A percentile compares a stretch with the other conserved stretches of the same genome.
Evolutionary conservation across 2,329 filamentous ascomycete genomes (phyloP).

Genomic region (Juglanconis sp.): DNA sequence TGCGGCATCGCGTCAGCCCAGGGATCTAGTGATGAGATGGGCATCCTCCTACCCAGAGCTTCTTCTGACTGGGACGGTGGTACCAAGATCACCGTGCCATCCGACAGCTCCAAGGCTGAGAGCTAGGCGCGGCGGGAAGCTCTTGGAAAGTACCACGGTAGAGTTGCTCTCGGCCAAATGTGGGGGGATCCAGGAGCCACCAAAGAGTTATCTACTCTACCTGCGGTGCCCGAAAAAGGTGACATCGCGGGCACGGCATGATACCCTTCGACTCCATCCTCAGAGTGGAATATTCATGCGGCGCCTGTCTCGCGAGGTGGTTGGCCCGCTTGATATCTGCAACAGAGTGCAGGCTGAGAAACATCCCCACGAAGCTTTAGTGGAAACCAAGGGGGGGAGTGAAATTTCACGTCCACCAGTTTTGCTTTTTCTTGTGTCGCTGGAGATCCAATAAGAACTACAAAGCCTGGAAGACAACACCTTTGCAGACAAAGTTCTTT

Average conservation of each 20-base stretch:
- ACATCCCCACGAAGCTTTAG: not conserved
- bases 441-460: not conserved
- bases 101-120: not conserved
- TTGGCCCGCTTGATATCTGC: conserved; percentile 1
- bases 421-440: not conserved
- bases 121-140: not conserved
- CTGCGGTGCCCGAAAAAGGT: not conserved
- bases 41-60: not conserved
- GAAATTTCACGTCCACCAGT: not conserved
- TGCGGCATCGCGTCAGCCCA: conserved; percentile 5
- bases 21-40: not conserved
- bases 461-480: not conserved
- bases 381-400: not conserved
- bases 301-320: not conserved
- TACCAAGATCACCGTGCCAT: not conserved
- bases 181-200: not conserved
- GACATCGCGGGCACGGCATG: not conserved
- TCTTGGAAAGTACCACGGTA: not conserved
- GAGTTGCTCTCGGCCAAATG: not conserved
- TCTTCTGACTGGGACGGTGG: not conserved
- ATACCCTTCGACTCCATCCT: not conserved
- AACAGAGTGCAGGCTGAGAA: not conserved
- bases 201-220: not conserved
- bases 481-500: not conserved
- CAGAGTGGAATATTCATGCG: not conserved